Percentiles rank a stretch among this genome's conserved stretches.
phyloP scores from a whole-genome alignment of 2,329 filamentous ascomycete genomes.

The Thyridium curvatum region DNA sequence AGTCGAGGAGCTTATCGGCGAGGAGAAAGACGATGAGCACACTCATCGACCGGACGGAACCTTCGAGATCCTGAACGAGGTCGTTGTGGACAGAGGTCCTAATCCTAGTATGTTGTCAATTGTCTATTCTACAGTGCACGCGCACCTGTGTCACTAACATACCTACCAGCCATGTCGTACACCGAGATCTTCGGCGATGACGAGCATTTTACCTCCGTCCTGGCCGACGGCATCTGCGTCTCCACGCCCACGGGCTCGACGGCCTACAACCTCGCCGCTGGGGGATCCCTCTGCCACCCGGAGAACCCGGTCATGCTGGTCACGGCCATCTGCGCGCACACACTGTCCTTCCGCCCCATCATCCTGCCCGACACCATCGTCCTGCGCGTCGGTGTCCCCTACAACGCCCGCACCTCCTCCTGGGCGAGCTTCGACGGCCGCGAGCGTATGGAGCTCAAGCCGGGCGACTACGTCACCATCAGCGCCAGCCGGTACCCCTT shows the following conservation, averaged over 20 bases:
- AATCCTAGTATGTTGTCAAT: slow-evolving; percentile 69
- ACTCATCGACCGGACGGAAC: slow-evolving; percentile 82
- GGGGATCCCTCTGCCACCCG: slow-evolving; percentile 90
- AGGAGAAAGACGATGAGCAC: slow-evolving; percentile 74
- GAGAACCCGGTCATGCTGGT: slow-evolving; percentile 96
- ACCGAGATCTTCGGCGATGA: slow-evolving; percentile 93
- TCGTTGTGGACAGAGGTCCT: slow-evolving; percentile 92
- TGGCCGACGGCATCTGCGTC: slow-evolving; percentile 89
- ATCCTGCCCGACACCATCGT: slow-evolving; percentile 96
- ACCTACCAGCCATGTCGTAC: slow-evolving; percentile 68
- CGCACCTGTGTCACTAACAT: slow-evolving; percentile 3
- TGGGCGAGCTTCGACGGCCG: slow-evolving; percentile 99
- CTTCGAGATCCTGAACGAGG: slow-evolving; percentile 89
- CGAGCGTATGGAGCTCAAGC: slow-evolving; percentile 72
- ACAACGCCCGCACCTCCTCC: slow-evolving; percentile 78
- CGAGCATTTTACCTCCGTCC: slow-evolving; percentile 88
- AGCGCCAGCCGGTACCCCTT: slow-evolving; percentile 77
- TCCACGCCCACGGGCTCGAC: slow-evolving; percentile 93
- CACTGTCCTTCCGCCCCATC: slow-evolving; percentile 91
- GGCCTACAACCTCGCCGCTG: slow-evolving; percentile 91
- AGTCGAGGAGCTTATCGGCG: slow-evolving; percentile 84
- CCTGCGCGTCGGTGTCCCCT: slow-evolving; percentile 86
- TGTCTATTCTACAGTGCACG: no score
- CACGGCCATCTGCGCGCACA: slow-evolving; percentile 91
- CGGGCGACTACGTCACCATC: slow-evolving; percentile 80